phyloP scores from a whole-genome alignment of 2,329 filamentous ascomycete species.

The Penicillium sp. region DNA sequence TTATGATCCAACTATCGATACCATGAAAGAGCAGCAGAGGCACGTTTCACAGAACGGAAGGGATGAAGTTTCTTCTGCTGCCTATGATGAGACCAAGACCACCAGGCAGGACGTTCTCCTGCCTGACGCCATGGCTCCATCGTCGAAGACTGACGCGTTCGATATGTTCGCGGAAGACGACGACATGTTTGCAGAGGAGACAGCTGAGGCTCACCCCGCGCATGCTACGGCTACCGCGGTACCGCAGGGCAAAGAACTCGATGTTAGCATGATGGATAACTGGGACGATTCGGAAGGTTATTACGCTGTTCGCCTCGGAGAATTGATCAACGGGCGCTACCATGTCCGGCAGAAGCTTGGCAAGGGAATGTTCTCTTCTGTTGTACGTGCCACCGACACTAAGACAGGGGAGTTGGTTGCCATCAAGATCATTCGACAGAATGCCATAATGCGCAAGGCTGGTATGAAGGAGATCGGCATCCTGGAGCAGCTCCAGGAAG shows the following conservation, averaged over 20 bases:
- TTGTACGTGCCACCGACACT: conserved; percentile 81
- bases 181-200: conserved; percentile 88
- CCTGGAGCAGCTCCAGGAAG: conserved; percentile 76
- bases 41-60: conserved; percentile 59
- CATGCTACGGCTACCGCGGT: conserved; percentile 49
- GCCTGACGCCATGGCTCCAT: conserved; percentile 35
- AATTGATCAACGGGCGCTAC: conserved; percentile 84
- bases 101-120: conserved; percentile 52
- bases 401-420: conserved; percentile 74
- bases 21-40: conserved; percentile 74
- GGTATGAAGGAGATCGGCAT: conserved; percentile 94
- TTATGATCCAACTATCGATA: conserved; percentile 84
- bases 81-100: conserved; percentile 58
- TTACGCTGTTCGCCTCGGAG: conserved; percentile 89
- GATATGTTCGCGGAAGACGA: conserved; percentile 66
- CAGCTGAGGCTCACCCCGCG: conserved; percentile 45
- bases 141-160: conserved; percentile 50
- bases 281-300: conserved; percentile 94
- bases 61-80: conserved; percentile 52
- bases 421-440: conserved; percentile 97
- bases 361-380: conserved; percentile 93
- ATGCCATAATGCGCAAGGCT: conserved; percentile 85
- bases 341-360: conserved; percentile 83
- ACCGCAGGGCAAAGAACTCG: conserved; percentile 56
- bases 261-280: conserved; percentile 79